Evolutionary conservation across 768 basidiomycete genomes (phyloP), one percentile per base, ranked within the genome.

Genomic region (Suillus variegatus): DNA sequence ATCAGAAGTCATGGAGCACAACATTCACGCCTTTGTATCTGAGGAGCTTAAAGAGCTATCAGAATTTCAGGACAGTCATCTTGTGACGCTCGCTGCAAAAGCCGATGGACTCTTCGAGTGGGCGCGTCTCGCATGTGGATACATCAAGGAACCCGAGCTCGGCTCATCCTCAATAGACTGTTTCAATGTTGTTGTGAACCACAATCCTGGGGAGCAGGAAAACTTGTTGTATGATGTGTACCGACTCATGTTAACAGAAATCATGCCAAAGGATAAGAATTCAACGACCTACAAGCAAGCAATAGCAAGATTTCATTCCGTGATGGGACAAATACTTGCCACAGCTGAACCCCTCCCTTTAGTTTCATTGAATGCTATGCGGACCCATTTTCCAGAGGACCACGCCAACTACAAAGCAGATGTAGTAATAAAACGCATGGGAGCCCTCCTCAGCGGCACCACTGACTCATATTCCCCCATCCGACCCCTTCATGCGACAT

Each of bases 401-500:
- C 0, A 4, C 28, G 20, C 18, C 1, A 1, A 16, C 4, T 7
- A 38, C 7, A 5, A 18, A 25, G 9, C 18, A 8, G 41, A 40
- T 4, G n/a, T n/a, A n/a, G n/a, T n/a, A n/a, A 22, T 35, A 28
- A 6, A 8, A 8, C 35, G 5, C 2, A 38, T 66, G 52, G 64
- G 63, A n/a, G 47, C 65, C 32, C 25, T 65, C 35, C 18, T 71
- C 22, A 63, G 55, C n/a, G 63, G 66, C 22, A 49, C 22, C 8
- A 22, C 22, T 10, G 36, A 46, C 13, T 22, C 35, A 8, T 25
- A 1, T 18, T 28, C 6, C 14, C 65, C 67, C 2, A 58, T 73
- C 47, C 64, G 44, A n/a, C 65, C 69, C 13, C 62, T 74, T 20
- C 75, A 76, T 60, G 58, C 73, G 5, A 75, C 75, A 0, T 74